These are phyloP conservation scores for Triadica sebifera DNA, from an alignment of 345 rosid genomes.

Conservation along the genomic window DNA sequence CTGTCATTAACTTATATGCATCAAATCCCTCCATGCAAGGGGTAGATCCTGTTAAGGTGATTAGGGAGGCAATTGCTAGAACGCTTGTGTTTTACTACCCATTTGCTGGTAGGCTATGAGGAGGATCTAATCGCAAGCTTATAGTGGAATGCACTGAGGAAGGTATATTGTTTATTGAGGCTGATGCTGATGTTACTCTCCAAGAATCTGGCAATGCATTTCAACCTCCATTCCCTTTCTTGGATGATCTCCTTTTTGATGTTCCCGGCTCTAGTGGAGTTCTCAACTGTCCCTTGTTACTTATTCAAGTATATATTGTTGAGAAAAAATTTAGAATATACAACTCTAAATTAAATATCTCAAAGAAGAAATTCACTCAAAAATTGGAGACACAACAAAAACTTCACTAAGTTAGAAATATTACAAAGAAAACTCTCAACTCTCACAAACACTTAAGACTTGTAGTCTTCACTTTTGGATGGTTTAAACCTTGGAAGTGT, in stretches of 20 bases:
- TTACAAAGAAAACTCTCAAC: too few relatives aligned
- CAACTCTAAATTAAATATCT: too few relatives aligned
- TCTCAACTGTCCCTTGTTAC: conserved; percentile 5
- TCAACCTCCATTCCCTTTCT: conserved; percentile 12
- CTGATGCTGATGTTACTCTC: conserved; percentile 12
- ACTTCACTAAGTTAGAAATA: too few relatives aligned
- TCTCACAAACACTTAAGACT: too few relatives aligned
- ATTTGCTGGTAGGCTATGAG: conserved; percentile 14
- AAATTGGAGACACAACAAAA: too few relatives aligned
- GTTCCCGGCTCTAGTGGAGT: background rate
- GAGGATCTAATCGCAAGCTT: conserved; percentile 5
- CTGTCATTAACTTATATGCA: background rate
- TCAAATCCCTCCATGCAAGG: background rate
- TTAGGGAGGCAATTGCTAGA: conserved; percentile 4
- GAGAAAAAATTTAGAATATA: too few relatives aligned
- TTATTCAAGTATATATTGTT: conserved; percentile 11
- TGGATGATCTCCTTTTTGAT: conserved; percentile 8
- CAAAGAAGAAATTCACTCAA: too few relatives aligned
- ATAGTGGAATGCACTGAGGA: background rate
- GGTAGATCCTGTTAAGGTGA: background rate
- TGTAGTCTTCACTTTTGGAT: too few relatives aligned
- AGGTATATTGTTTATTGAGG: conserved; percentile 10
- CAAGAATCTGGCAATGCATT: background rate
- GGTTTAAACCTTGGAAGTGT: too few relatives aligned
- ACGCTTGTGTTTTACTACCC: conserved; percentile 13